phyloP scores from a whole-genome alignment of 345 rosid genomes.

The Fremontodendron californicum region DNA sequence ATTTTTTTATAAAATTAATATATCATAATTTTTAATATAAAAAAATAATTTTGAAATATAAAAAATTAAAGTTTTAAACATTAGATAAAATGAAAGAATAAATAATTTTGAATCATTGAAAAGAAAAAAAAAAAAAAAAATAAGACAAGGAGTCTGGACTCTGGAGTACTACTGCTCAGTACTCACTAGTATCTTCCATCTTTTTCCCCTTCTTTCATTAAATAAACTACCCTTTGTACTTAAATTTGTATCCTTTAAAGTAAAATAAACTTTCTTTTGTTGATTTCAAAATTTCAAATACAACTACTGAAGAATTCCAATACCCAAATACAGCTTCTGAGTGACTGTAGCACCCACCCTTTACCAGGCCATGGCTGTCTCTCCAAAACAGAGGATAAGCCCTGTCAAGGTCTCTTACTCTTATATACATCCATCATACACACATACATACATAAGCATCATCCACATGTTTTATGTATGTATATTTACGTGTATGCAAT shows the following conservation, averaged over 20 bases:
- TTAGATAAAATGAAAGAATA: too few species aligned
- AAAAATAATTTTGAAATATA: too few species aligned
- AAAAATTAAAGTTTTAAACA: too few species aligned
- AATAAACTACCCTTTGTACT: neutral
- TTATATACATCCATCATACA: neutral
- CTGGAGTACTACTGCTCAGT: too few species aligned
- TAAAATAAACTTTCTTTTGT: neutral
- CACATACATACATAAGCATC: neutral
- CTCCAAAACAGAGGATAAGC: neutral
- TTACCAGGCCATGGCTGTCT: neutral
- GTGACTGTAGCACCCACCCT: neutral
- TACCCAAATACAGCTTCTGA: neutral
- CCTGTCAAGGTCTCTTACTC: neutral
- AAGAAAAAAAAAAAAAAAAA: too few species aligned
- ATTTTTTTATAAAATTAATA: too few species aligned
- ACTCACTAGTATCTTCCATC: accelerated
- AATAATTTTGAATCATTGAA: too few species aligned
- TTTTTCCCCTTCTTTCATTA: neutral
- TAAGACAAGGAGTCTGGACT: too few species aligned
- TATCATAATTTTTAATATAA: too few species aligned
- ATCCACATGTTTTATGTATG: neutral
- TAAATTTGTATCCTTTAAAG: neutral
- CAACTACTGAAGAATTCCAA: neutral
- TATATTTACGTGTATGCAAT: neutral
- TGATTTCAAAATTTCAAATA: neutral